phyloP scores from a whole-genome alignment of 2,329 filamentous ascomycete species.

The Didymella pomorum region DNA sequence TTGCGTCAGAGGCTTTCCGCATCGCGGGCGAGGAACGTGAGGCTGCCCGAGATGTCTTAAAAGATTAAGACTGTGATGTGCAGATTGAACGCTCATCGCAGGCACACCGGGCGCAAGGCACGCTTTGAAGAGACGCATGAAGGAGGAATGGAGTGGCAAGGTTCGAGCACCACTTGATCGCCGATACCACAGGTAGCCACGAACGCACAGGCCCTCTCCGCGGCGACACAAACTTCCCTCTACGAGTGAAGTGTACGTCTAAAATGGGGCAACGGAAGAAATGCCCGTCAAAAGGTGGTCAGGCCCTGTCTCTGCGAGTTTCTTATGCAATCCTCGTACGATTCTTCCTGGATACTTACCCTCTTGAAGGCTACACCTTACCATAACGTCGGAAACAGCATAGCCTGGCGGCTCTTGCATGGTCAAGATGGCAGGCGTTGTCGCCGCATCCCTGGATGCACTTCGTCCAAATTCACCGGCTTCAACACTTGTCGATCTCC shows the following conservation, averaged over 20 bases:
- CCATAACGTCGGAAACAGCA: constrained; percentile 18
- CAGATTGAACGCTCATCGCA: not conserved
- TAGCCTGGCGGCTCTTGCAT: constrained; percentile 14
- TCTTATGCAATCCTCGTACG: constrained; percentile 33
- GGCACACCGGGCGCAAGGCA: not conserved
- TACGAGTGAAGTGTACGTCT: not conserved
- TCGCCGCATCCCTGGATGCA: constrained; percentile 25
- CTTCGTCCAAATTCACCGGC: constrained; percentile 17
- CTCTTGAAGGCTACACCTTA: constrained; percentile 13
- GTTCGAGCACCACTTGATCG: not conserved
- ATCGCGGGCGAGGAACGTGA: not conserved
- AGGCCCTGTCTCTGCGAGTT: constrained; percentile 15
- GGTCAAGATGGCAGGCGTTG: constrained; percentile 20
- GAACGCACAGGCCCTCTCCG: constrained; percentile 7
- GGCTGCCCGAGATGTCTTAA: not conserved
- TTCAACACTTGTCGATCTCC: constrained; percentile 26
- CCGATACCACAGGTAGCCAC: not conserved
- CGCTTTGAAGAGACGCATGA: not conserved
- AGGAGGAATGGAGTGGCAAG: constrained; percentile 3
- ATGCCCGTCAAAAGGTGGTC: constrained; percentile 16
- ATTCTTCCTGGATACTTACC: constrained; percentile 18
- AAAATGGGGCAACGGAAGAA: constrained; percentile 6
- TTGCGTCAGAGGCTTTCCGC: constrained; percentile 15
- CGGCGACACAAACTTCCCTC: not conserved
- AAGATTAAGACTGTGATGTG: not conserved